Base-by-base conservation (phyloP, 1,284 basidiomycete genomes). In the Naganishia sp. region DNA sequence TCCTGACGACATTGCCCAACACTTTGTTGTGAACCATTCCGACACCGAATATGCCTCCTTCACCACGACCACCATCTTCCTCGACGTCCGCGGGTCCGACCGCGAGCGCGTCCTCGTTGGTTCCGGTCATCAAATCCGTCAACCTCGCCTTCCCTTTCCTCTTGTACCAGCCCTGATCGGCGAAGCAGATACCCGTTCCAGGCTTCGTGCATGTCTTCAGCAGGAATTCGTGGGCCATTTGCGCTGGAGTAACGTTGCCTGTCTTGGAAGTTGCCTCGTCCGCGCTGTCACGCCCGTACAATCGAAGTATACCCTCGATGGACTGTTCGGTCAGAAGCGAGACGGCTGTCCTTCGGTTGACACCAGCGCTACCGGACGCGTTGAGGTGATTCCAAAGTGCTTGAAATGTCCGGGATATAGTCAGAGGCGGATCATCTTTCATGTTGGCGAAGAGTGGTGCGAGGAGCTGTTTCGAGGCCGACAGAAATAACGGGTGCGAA, bases 131-230 rank as follows among this genome's bases (percentile, higher is more conserved):
- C 3, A 63, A 68, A 18, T 63, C 67, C 4, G 69, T 65, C 17
- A 51, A 68, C 67, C 25, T 69, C 69, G 1, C 78, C 75, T 71
- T 87, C 85, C 66, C 65, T 53, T 69, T 68, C 10, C 90, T 85
- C 2, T 87, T 87, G 73, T 96, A 97, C 94, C 94, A 97, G 0
- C 93, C 94, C 17, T 86, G 84, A 74, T 95, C 92, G 54, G 83
- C 85, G 79, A 95, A 97, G 75, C 93, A 96, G 25, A 97, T 83
- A 0, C 94, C 94, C 21, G 84, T 81, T 0, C 92, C 92, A 0
- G 90, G 90, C 31, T 86, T 86, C 0, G 90, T 89, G 71, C 89
- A 91, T n/a, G 93, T 85, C 10, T 89, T 90, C 50, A 95, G 84
- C 6, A 97, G 80, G 75, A 96, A 96, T 72, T 94, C 91, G 69